phyloP scores from a whole-genome alignment of 306 rosid genomes.

The Cyamopsis tetragonoloba region DNA sequence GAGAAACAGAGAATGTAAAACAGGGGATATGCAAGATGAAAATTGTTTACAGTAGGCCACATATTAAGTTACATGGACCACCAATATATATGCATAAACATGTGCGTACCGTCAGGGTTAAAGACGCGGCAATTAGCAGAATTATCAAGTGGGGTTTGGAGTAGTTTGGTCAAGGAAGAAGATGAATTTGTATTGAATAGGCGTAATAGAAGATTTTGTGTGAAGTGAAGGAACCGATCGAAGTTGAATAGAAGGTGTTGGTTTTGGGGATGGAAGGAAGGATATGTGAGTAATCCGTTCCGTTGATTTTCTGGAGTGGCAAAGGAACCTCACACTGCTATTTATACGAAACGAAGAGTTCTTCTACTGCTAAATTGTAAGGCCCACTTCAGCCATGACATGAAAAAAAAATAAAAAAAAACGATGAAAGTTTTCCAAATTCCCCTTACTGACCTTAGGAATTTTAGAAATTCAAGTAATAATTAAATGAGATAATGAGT shows the following conservation, averaged over 20 bases:
- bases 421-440: neutral
- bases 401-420: too few species aligned
- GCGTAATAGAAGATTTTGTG: neutral
- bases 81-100: neutral
- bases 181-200: neutral
- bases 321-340: neutral
- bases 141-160: too few species aligned
- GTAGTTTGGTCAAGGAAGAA: neutral
- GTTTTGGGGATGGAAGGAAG: neutral
- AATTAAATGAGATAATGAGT: neutral
- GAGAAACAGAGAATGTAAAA: slow-evolving; percentile 4
- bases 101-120: slow-evolving; percentile 25
- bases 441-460: neutral
- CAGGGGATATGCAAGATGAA: slow-evolving; percentile 11
- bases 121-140: slow-evolving; percentile 28
- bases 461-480: neutral
- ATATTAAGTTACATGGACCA: slow-evolving; percentile 21
- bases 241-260: neutral
- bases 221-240: too few species aligned
- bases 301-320: neutral
- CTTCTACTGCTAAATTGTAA: too few species aligned
- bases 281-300: neutral
- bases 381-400: neutral
- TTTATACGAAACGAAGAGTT: neutral
- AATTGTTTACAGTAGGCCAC: neutral